phyloP scores from a whole-genome alignment of 345 rosid genomes.

The Nasturtium officinale region DNA sequence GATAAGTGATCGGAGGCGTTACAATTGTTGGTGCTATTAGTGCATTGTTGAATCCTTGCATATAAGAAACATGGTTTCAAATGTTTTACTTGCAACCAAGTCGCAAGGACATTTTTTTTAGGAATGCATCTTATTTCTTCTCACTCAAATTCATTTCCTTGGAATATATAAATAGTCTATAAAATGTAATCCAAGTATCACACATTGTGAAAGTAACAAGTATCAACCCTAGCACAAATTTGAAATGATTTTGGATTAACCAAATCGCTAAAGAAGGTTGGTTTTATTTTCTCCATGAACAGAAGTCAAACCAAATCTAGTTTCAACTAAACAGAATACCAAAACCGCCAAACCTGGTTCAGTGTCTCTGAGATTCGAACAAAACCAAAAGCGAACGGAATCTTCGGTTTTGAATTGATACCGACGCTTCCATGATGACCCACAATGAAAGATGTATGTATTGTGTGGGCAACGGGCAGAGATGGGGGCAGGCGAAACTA shows the following conservation, averaged over 20 bases:
- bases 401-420: slow-evolving; percentile 30
- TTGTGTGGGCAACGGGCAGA: slow-evolving; percentile 38
- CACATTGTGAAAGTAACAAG: background rate
- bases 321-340: background rate
- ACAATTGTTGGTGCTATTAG: background rate
- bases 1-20: background rate
- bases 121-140: background rate
- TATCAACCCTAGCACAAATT: background rate
- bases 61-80: background rate
- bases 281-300: background rate
- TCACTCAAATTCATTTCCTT: no score
- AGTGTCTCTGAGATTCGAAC: slow-evolving; percentile 22
- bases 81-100: background rate
- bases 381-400: slow-evolving; percentile 20
- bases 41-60: background rate
- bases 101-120: background rate
- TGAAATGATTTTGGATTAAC: background rate
- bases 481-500: slow-evolving; percentile 16
- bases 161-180: background rate
- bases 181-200: background rate
- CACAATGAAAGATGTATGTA: slow-evolving; percentile 6
- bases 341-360: background rate
- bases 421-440: slow-evolving; percentile 33
- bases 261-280: background rate
- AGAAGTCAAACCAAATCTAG: slow-evolving; percentile 13